Evolutionary conservation across 495 filamentous ascomycete species (phyloP), one percentile per base, ranked within the genome.

Genomic region (Penicillium riverlandense): DNA sequence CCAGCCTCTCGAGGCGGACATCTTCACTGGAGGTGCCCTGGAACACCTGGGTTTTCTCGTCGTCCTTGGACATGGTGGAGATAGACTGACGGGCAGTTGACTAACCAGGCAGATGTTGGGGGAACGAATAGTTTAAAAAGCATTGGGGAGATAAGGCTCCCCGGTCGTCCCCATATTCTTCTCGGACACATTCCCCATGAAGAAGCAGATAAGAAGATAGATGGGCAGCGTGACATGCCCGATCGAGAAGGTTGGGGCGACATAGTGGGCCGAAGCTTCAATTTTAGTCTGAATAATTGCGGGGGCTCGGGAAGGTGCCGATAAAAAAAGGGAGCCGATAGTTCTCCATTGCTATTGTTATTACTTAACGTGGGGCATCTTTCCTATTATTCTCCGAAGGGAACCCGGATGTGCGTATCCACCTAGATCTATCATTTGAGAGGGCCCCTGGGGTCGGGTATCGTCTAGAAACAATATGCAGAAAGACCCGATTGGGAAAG

Each of bases 1-100:
- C 72, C 48, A 76, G 41, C 9, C 65, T 52, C 52, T 70, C 65
- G 15, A 76, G 52, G 1, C 60, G 60, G 13, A 63, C 63, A 58
- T 73, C 72, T 44, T 74, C 70, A 11, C 39, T 48, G 0, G 57
- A 53, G 12, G 53, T 48, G 37, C 40, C 49, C 34, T 53, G 35
- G 40, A 64, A 61, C 30, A 64, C 61, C 37, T 53, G 38, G 12
- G 13, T 30, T 1, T 41, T 43, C 6, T 52, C 49, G 9, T 58
- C 44, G 28, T 50, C 47, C 12, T 51, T 47, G 10, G 48, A 46
- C 55, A 61, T 61, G 43, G 38, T 38, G 31, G 37, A 37, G 29
- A 6, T 22, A 3, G 22, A 22, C 4, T 34, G 32, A 37, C 33
- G 1, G n/a, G 29, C 29, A 44, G 9, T 33, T 14, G 16, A 9